Percentiles rank a stretch among this genome's conserved stretches.
These are phyloP conservation scores for Lumnitzera littorea DNA, from an alignment of 345 rosid species.

Conservation along the genomic window DNA sequence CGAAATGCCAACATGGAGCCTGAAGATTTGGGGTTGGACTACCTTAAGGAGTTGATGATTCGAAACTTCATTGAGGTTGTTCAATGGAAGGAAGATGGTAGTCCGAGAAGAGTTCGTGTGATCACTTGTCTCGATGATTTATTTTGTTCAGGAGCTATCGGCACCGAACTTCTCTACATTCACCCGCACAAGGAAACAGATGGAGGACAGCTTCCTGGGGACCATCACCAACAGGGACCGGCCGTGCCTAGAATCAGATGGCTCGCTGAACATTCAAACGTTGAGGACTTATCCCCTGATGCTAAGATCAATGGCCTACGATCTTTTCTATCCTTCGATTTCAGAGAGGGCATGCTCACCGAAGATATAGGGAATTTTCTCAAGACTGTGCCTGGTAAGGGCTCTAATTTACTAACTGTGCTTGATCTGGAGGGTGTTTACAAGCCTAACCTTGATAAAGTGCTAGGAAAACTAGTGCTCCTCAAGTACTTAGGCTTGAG, in stretches of 20 bases:
- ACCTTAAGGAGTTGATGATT: conserved; percentile 9
- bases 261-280: no score
- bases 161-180: conserved; percentile 4
- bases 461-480: conserved; percentile 7
- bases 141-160: conserved; percentile 8
- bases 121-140: conserved; percentile 4
- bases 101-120: conserved; percentile 11
- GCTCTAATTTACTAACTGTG: conserved; percentile 9
- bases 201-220: no score
- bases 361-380: conserved; percentile 19
- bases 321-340: conserved; percentile 12
- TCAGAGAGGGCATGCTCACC: conserved; percentile 10
- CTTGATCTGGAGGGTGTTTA: conserved; percentile 20
- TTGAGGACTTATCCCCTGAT: no score
- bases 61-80: conserved; percentile 12
- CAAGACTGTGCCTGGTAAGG: conserved; percentile 5
- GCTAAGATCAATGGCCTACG: no score
- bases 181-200: not conserved
- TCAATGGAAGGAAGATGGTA: conserved; percentile 14
- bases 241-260: no score
- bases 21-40: conserved; percentile 6
- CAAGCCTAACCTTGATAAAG: conserved; percentile 15
- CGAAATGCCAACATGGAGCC: not conserved
- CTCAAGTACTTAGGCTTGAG: conserved; percentile 26
- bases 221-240: no score